A percentile compares a stretch with the other conserved stretches of the same genome.
These are phyloP conservation scores for Rhododendron vialii DNA, from an alignment of 148 eudicot genomes.

Conservation along the genomic window DNA sequence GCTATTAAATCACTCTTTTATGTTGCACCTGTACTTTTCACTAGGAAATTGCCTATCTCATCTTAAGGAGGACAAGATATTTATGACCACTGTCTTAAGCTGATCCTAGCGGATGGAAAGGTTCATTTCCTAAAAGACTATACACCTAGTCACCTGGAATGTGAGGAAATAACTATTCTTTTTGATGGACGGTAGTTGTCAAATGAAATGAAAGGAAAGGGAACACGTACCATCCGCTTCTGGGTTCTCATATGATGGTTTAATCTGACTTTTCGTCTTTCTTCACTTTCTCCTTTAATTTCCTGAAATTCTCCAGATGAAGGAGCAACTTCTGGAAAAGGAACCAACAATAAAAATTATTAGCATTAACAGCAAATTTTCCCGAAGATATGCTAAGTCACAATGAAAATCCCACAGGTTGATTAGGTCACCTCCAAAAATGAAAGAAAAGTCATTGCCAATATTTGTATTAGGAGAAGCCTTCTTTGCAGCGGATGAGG, in stretches of 20 bases:
- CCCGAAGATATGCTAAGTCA: neutral
- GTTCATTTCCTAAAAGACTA: neutral
- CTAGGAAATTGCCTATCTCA: neutral
- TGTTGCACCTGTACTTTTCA: neutral
- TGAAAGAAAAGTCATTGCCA: slow-evolving; percentile 47
- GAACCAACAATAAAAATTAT: neutral
- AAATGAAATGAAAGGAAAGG: neutral
- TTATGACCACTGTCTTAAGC: neutral
- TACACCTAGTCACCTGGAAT: neutral
- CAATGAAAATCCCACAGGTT: slow-evolving; percentile 5
- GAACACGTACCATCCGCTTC: slow-evolving; percentile 54
- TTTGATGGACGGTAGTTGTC: neutral
- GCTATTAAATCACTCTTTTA: neutral
- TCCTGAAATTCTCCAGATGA: slow-evolving; percentile 60
- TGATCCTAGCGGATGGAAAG: neutral
- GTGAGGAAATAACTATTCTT: neutral
- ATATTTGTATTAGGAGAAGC: slow-evolving; percentile 24
- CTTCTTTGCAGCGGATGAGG: slow-evolving; percentile 26
- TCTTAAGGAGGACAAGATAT: neutral
- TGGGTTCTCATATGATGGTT: slow-evolving; percentile 43
- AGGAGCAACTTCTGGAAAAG: slow-evolving; percentile 32
- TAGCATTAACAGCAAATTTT: neutral
- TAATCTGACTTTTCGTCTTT: slow-evolving; percentile 59
- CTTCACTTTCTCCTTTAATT: slow-evolving; percentile 75
- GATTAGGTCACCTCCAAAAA: slow-evolving; percentile 60